Base-by-base conservation (phyloP, 2,329 filamentous ascomycete species). In the Beauveria pseudobassiana region DNA sequence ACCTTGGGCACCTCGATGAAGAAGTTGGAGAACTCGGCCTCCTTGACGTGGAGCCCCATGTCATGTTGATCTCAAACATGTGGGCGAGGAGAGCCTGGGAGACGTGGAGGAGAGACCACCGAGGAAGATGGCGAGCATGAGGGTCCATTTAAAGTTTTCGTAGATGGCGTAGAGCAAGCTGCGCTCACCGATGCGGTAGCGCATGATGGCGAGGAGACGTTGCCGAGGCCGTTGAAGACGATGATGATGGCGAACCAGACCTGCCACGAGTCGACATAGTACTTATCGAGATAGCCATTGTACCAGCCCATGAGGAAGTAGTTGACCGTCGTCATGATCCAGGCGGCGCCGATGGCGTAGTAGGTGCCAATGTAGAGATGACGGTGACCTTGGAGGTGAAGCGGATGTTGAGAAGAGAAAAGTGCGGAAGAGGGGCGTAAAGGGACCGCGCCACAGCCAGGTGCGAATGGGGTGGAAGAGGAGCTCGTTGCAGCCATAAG, bases 271-370 rank as follows among this genome's bases (percentile, higher is more conserved):
- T 87, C 84, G 71, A 87, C 77, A 71, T 89, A 90, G 75, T 84
- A 87, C 64, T 87, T 82, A 69, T 87, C 85, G 48, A 87, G 77
- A 57, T 84, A 77, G 34, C 86, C 87, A 67, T 87, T 86, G 75
- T 82, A 88, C 84, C 86, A 89, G 43, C 88, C 88, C 57, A 89
- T 79, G 43, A 89, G 73, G 72, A 90, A 84, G 73, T 91, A 91
- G 73, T 91, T 91, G 63, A 83, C 73, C 1, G 87, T 69, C 0
- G 87, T 88, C 54, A 90, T 77, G n/a, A 86, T 74, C 77, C 87
- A 85, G 2, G 86, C 83, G 0, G 83, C 82, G 3, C 82, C 88
- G 62, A 91, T 84, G 26, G 88, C 88, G 67, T 88, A 89, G 75
- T 90, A 89, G 5, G 87, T 88, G 63, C 84, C 85, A 64, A 89